Conservation (phyloP, 139 green algal genomes). For the Desmodesmus armatus region DNA sequence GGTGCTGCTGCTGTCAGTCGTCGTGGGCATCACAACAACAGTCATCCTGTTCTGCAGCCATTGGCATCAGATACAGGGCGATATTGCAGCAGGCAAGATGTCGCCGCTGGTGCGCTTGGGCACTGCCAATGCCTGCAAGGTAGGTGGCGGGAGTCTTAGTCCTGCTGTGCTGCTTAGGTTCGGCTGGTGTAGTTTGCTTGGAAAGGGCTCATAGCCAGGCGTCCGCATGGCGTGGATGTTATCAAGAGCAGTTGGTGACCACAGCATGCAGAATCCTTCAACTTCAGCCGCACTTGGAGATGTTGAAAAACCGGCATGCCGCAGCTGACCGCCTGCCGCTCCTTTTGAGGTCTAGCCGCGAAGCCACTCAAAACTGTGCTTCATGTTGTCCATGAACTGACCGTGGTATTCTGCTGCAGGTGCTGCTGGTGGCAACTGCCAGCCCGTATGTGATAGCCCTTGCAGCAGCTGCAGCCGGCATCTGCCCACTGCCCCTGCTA, state of each 20-base stretch:
- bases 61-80: slow-evolving; percentile 94
- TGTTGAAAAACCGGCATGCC: no score
- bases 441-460: slow-evolving; percentile 37
- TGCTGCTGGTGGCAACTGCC: neutral
- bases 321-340: no score
- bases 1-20: slow-evolving; percentile 56
- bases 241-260: no score
- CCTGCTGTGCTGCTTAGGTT: no score
- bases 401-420: slow-evolving; percentile 9
- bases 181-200: no score
- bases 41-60: slow-evolving; percentile 96
- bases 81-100: slow-evolving; percentile 82
- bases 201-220: no score
- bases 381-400: no score
- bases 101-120: slow-evolving; percentile 91
- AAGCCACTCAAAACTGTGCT: no score
- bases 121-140: slow-evolving; percentile 52
- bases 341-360: no score
- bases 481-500: slow-evolving; percentile 39
- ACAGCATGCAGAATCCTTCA: no score
- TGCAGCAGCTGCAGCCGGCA: slow-evolving; percentile 8
- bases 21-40: slow-evolving; percentile 91
- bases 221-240: no score
- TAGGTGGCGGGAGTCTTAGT: slow-evolving; percentile 45
- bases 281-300: no score